phyloP scores from a whole-genome alignment of 345 rosid genomes.

The Lumnitzera littorea region DNA sequence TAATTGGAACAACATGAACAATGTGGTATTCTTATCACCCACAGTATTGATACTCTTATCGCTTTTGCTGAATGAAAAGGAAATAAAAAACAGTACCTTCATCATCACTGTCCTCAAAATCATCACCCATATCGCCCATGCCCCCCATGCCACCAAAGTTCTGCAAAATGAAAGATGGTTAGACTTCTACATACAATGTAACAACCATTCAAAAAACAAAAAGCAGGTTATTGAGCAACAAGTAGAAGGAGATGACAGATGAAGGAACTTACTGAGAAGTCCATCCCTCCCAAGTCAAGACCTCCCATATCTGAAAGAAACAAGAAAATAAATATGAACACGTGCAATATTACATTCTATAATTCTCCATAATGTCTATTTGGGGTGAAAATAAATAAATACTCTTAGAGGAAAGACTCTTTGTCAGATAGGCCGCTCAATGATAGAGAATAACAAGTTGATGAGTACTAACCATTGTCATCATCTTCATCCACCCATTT shows the following conservation, averaged over 20 bases:
- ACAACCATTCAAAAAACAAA: not conserved
- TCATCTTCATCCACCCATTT: constrained; percentile 91
- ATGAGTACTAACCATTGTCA: constrained; percentile 5
- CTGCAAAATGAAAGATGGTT: constrained; percentile 16
- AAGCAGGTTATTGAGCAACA: not conserved
- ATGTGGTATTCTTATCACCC: no score
- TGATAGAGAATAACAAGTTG: no score
- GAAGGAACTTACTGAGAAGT: constrained; percentile 49
- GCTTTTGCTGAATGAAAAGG: no score
- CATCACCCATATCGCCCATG: constrained; percentile 49
- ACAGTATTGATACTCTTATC: no score
- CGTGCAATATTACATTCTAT: no score
- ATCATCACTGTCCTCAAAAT: constrained; percentile 85
- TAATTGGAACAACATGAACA: no score
- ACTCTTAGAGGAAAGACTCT: no score
- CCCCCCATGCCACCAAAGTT: constrained; percentile 29
- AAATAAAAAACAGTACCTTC: constrained; percentile 39
- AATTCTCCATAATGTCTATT: no score
- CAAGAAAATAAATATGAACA: not conserved
- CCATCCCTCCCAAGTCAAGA: constrained; percentile 69
- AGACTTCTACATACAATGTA: not conserved
- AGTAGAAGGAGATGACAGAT: not conserved
- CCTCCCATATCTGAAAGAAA: constrained; percentile 37
- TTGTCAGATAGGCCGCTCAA: no score
- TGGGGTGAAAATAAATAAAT: no score